A percentile compares a stretch with the other conserved stretches of the same genome.
These are phyloP conservation scores for Ophiocytium majus DNA, from an alignment of 352 stramenopile species.

Conservation along the genomic window DNA sequence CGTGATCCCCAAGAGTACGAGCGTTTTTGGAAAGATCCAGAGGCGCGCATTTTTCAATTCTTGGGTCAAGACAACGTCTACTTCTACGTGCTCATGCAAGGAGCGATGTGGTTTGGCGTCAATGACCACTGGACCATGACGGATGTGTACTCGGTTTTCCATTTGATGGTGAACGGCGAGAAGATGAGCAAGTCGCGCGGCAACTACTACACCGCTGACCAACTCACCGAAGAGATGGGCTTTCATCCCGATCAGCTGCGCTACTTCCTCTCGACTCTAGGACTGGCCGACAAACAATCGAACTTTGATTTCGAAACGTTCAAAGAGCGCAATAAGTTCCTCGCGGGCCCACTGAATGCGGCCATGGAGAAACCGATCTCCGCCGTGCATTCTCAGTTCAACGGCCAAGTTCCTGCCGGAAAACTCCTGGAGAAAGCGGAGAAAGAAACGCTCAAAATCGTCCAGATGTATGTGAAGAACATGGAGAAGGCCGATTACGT, in stretches of 20 bases:
- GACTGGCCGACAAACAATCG: neutral
- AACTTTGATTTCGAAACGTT: constrained; percentile 20
- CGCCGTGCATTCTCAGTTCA: neutral
- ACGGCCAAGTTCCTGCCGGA: constrained; percentile 1
- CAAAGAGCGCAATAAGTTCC: constrained; percentile 3
- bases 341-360: constrained; percentile 11
- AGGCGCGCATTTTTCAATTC: neutral
- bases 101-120: constrained; percentile 5
- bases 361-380: constrained; percentile 8
- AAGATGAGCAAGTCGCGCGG: constrained; percentile 13
- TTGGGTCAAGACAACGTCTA: constrained; percentile 10
- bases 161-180: constrained; percentile 15
- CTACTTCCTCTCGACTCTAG: constrained; percentile 6
- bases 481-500: constrained; percentile 12
- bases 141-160: constrained; percentile 15
- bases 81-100: constrained; percentile 12
- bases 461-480: constrained; percentile 14
- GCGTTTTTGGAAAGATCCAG: constrained; percentile 13
- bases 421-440: constrained; percentile 7
- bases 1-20: neutral
- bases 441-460: constrained; percentile 14
- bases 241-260: constrained; percentile 1
- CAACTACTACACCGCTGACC: neutral
- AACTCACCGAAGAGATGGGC: neutral
- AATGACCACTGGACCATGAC: constrained; percentile 2